Conservation (phyloP, 2,329 filamentous ascomycete species). For the Sporothrix sp. region DNA sequence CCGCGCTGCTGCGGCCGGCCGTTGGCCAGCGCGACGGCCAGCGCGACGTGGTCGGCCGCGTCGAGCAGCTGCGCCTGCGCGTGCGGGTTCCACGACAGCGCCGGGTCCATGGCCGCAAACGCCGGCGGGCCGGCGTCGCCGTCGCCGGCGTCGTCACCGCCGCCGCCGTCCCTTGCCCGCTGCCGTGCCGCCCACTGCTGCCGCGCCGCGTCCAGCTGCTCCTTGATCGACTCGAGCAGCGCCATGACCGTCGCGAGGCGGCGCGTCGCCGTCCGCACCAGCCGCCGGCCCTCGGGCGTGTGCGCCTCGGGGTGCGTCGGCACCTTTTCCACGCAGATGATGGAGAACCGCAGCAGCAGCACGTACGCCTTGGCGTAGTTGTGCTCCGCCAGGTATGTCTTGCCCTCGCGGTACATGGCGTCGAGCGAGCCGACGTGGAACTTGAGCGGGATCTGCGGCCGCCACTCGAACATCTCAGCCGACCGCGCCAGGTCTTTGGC, state of each 20-base stretch:
- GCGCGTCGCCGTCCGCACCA: slow-evolving; percentile 44
- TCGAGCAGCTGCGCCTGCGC: slow-evolving; percentile 50
- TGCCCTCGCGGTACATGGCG: slow-evolving; percentile 72
- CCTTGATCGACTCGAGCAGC: slow-evolving; percentile 69
- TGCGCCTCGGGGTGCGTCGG: slow-evolving; percentile 66
- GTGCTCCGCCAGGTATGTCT: slow-evolving; percentile 74
- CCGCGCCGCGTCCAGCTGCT: slow-evolving; percentile 62
- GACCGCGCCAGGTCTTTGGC: slow-evolving; percentile 67
- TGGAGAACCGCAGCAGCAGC: slow-evolving; percentile 79
- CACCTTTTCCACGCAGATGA: slow-evolving; percentile 70
- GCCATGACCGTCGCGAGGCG: slow-evolving; percentile 50
- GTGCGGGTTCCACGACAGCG: slow-evolving; percentile 36
- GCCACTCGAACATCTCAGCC: slow-evolving; percentile 75
- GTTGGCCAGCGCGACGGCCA: slow-evolving; percentile 68
- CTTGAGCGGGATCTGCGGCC: slow-evolving; percentile 62
- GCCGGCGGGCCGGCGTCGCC: slow-evolving; percentile 26
- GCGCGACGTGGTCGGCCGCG: slow-evolving; percentile 59
- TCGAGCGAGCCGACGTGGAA: slow-evolving; percentile 76
- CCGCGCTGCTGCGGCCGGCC: neutral
- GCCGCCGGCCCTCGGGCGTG: slow-evolving; percentile 52
- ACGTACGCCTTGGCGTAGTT: slow-evolving; percentile 85
- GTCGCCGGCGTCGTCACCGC: neutral
- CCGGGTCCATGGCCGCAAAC: slow-evolving; percentile 50
- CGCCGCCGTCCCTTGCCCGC: slow-evolving; percentile 25
- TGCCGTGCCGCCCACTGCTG: slow-evolving; percentile 37